Percentiles rank a stretch among this genome's conserved stretches.
These are phyloP conservation scores for Leishmania tropica DNA, from an alignment of 208 protist genomes.

Conservation along the genomic window DNA sequence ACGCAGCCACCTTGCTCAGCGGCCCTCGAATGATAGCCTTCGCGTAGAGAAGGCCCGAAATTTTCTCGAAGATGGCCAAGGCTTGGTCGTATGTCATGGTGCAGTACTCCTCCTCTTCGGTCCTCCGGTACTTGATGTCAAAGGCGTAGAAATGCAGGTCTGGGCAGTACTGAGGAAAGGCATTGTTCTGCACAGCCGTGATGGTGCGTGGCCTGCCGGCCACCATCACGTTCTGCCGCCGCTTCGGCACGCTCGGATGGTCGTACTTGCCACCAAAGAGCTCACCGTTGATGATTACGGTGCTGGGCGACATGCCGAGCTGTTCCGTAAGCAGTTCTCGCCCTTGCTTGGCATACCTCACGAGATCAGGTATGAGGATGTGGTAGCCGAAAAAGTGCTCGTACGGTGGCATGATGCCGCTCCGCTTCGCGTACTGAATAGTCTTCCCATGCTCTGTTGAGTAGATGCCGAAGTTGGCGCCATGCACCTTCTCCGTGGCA, in stretches of 20 bases:
- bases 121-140: slow-evolving; percentile 78
- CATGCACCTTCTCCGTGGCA: slow-evolving; percentile 89
- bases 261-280: slow-evolving; percentile 91
- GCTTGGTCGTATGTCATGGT: slow-evolving; percentile 80
- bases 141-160: slow-evolving; percentile 90
- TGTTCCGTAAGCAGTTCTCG: slow-evolving; percentile 49
- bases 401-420: slow-evolving; percentile 72
- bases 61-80: slow-evolving; percentile 63
- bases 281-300: slow-evolving; percentile 82
- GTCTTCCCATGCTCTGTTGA: slow-evolving; percentile 57
- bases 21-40: slow-evolving; percentile 75
- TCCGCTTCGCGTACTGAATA: slow-evolving; percentile 79
- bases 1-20: slow-evolving; percentile 75
- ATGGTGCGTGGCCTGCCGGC: slow-evolving; percentile 50
- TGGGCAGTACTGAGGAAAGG: slow-evolving; percentile 89
- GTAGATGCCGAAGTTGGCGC: slow-evolving; percentile 90
- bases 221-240: slow-evolving; percentile 58
- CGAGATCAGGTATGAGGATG: slow-evolving; percentile 71
- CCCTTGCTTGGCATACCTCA: slow-evolving; percentile 33
- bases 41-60: slow-evolving; percentile 78
- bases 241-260: slow-evolving; percentile 65
- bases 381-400: slow-evolving; percentile 92
- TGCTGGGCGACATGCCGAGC: slow-evolving; percentile 37
- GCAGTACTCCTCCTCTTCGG: slow-evolving; percentile 29
- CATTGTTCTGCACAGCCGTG: slow-evolving; percentile 71